A percentile compares a stretch with the other conserved stretches of the same genome.
phyloP scores from a whole-genome alignment of 768 basidiomycete genomes.

The Leccinum olivaceopallidum region DNA sequence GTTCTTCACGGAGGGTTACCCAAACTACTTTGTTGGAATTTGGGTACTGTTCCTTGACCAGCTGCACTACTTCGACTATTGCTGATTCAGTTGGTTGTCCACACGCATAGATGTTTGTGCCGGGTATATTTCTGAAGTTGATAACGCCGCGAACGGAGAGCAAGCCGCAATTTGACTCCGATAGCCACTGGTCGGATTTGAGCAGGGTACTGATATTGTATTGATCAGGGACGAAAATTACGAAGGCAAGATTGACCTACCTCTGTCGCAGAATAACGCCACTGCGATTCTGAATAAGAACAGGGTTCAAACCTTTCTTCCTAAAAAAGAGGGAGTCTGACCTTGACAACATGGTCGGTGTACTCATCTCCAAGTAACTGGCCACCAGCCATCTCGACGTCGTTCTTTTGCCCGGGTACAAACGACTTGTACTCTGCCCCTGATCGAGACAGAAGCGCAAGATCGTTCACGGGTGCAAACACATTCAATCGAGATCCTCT shows the following conservation, averaged over 20 bases:
- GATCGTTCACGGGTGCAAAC: constrained; percentile 90
- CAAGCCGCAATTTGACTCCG: constrained; percentile 64
- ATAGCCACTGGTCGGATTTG: constrained; percentile 92
- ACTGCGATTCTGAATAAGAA: constrained; percentile 69
- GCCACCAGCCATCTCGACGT: constrained; percentile 74
- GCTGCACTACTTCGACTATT: constrained; percentile 72
- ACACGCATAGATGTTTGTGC: constrained; percentile 83
- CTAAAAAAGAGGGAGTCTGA: constrained; percentile 30
- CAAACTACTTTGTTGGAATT: constrained; percentile 69
- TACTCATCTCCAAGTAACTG: constrained; percentile 94
- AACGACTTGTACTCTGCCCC: constrained; percentile 56
- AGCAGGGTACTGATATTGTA: constrained; percentile 61
- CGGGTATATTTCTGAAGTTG: constrained; percentile 86
- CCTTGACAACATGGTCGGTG: constrained; percentile 91
- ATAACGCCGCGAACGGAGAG: constrained; percentile 86
- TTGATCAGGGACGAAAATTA: constrained; percentile 3
- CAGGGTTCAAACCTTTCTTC: neutral
- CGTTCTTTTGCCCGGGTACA: constrained; percentile 69
- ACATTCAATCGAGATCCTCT: constrained; percentile 80
- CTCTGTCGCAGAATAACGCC: constrained; percentile 93
- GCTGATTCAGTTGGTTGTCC: constrained; percentile 91
- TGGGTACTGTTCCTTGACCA: constrained; percentile 63
- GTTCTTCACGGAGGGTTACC: constrained; percentile 93
- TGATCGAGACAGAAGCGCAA: constrained; percentile 77
- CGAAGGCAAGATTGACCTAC: constrained; percentile 40